Percentiles rank a stretch among this genome's conserved stretches.
These are phyloP conservation scores for Tillandsia fasciculata DNA, from an alignment of 176 grass and related monocot species.

Conservation along the genomic window DNA sequence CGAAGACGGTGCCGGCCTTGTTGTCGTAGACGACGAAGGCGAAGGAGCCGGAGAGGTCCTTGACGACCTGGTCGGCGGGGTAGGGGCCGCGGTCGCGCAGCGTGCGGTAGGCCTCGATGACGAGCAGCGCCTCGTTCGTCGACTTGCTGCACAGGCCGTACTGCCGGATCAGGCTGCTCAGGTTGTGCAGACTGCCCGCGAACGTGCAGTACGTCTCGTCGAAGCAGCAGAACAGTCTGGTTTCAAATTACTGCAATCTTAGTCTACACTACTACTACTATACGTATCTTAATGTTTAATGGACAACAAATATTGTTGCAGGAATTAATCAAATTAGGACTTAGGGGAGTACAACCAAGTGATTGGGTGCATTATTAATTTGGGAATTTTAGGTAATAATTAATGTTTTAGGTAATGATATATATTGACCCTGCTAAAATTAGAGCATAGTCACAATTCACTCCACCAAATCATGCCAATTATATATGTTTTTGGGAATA, in stretches of 20 bases:
- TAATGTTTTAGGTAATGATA: no score
- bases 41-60: constrained; percentile 74
- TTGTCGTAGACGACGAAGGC: constrained; percentile 89
- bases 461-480: no score
- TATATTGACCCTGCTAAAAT: no score
- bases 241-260: neutral
- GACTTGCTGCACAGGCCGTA: constrained; percentile 55
- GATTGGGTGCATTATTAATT: no score
- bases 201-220: constrained; percentile 88
- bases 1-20: constrained; percentile 51
- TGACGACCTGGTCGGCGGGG: constrained; percentile 89
- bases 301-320: no score
- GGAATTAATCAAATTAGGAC: no score
- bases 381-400: no score
- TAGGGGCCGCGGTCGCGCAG: constrained; percentile 89
- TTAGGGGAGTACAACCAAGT: no score
- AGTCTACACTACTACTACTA: no score
- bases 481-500: no score
- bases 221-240: constrained; percentile 70
- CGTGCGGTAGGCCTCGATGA: constrained; percentile 87
- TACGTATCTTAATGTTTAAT: no score
- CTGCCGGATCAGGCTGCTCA: constrained; percentile 73
- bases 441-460: no score
- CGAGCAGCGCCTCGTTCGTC: constrained; percentile 60
- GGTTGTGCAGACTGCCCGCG: constrained; percentile 50